Percentiles rank a stretch among this genome's conserved stretches.
Evolutionary conservation across 2,329 filamentous ascomycete species (phyloP).

Genomic region (Fusarium pseudograminearum): DNA sequence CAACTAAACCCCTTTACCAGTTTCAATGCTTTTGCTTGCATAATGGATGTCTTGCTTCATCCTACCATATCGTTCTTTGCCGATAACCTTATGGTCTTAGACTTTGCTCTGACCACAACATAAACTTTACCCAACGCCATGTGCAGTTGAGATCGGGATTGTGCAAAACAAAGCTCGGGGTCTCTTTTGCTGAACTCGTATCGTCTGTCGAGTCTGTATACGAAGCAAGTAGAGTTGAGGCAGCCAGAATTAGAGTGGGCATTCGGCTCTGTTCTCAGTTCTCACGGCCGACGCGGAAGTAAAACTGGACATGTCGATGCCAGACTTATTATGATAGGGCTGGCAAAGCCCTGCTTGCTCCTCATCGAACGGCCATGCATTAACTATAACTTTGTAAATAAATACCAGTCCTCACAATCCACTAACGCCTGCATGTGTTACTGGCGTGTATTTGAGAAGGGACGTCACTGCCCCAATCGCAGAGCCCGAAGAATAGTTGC

Average conservation of each 20-base stretch:
- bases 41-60: background rate
- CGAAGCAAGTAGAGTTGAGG: background rate
- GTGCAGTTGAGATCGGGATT: background rate
- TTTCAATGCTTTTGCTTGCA: background rate
- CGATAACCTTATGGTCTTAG: background rate
- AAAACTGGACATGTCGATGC: too few species aligned
- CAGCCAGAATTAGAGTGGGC: background rate
- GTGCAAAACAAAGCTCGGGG: background rate
- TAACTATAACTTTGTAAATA: background rate
- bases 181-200: background rate
- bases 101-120: background rate
- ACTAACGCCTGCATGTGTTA: background rate
- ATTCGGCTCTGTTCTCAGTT: background rate
- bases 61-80: background rate
- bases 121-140: background rate
- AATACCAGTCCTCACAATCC: too few species aligned
- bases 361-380: background rate
- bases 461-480: background rate
- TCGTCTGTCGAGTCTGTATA: background rate
- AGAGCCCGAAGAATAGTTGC: background rate
- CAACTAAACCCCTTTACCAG: background rate
- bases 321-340: background rate
- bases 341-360: background rate
- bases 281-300: background rate
- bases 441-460: background rate